These are phyloP conservation scores for Leccinum imitatum DNA, from an alignment of 768 basidiomycete species.

Conservation along the genomic window DNA sequence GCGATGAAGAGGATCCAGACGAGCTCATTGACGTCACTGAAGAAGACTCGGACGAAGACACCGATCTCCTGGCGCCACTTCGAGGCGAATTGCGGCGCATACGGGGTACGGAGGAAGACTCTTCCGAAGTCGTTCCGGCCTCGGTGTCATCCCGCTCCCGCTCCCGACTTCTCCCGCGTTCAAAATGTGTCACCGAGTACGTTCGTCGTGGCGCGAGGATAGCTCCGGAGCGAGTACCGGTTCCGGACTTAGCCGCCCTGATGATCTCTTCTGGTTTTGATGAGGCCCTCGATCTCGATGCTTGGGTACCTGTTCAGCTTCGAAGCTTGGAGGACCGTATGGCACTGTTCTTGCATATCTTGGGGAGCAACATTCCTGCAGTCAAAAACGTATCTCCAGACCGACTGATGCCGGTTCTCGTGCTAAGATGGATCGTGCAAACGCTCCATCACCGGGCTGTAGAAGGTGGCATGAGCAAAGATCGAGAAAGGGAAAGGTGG, in stretches of 20 bases:
- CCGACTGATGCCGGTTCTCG: conserved; percentile 50
- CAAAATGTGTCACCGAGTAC: conserved; percentile 50
- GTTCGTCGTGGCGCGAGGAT: conserved; percentile 69
- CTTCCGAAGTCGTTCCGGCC: conserved; percentile 25
- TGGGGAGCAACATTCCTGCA: conserved; percentile 52
- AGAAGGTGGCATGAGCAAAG: conserved; percentile 49
- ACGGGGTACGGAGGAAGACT: conserved; percentile 39
- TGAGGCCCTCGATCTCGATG: conserved; percentile 20
- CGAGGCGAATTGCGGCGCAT: conserved; percentile 66
- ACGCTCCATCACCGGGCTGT: conserved; percentile 50
- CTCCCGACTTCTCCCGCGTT: conserved; percentile 13
- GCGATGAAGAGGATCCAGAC: conserved; percentile 46
- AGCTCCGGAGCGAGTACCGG: conserved; percentile 53
- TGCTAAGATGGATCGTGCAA: conserved; percentile 60
- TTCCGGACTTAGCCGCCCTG: conserved; percentile 49
- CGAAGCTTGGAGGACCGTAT: conserved; percentile 51
- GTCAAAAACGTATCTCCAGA: conserved; percentile 49
- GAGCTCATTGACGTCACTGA: conserved; percentile 73
- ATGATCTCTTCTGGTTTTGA: conserved; percentile 39
- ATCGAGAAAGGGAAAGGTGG: conserved; percentile 71
- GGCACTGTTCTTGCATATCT: conserved; percentile 51
- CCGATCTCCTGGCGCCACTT: conserved; percentile 66
- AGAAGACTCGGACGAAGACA: conserved; percentile 45
- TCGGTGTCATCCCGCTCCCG: conserved; percentile 37
- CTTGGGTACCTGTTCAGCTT: conserved; percentile 46